phyloP scores from a whole-genome alignment of 2,329 filamentous ascomycete species.

The Trichophyton schoenleinii region DNA sequence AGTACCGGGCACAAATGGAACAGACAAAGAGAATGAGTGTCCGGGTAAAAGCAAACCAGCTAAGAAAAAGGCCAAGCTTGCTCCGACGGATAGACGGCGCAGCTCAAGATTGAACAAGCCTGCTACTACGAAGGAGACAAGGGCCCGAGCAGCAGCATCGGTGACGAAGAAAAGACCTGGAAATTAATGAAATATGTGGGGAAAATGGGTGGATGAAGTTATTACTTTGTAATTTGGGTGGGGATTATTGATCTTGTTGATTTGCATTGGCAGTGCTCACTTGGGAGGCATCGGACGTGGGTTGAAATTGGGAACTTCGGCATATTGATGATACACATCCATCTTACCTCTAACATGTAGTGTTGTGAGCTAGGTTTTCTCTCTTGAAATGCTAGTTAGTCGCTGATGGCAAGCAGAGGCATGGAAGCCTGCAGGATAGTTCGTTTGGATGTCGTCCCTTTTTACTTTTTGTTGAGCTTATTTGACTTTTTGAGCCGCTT shows the following conservation, averaged over 20 bases:
- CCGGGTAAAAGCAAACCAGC: background rate
- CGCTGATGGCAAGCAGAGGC: background rate
- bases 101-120: background rate
- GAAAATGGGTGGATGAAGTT: background rate
- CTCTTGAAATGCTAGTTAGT: background rate
- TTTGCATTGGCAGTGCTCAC: background rate
- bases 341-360: background rate
- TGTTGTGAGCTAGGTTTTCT: background rate
- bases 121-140: background rate
- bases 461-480: background rate
- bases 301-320: background rate
- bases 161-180: background rate
- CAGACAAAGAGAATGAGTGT: background rate
- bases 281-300: background rate
- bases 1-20: background rate
- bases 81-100: background rate
- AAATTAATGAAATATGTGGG: background rate
- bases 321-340: background rate
- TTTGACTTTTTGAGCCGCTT: too few relatives aligned
- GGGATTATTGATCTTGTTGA: background rate
- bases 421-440: background rate
- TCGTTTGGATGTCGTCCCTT: background rate
- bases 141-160: background rate
- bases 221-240: background rate
- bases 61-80: background rate